phyloP scores from a whole-genome alignment of 345 rosid genomes.

The Alliaria petiolata region DNA sequence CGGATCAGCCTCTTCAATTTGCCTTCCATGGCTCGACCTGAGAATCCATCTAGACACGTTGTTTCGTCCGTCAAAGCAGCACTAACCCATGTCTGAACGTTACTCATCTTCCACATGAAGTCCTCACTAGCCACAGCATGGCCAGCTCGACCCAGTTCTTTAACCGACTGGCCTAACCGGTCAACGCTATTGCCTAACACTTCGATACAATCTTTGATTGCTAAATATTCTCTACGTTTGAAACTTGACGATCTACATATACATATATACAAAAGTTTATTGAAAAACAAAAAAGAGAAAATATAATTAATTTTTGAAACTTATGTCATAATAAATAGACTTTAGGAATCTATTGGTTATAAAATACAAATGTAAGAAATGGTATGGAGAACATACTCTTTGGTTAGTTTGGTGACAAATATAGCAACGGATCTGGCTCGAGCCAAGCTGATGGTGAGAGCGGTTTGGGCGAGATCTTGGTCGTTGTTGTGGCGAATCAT shows the following conservation, averaged over 20 bases:
- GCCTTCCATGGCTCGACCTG: constrained; percentile 48
- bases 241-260: constrained; percentile 34
- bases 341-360: neutral
- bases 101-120: constrained; percentile 77
- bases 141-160: constrained; percentile 57
- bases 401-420: constrained; percentile 46
- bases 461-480: constrained; percentile 59
- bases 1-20: constrained; percentile 50
- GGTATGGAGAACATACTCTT: constrained; percentile 30
- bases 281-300: neutral
- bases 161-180: constrained; percentile 54
- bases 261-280: neutral
- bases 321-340: neutral
- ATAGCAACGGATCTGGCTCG: constrained; percentile 51
- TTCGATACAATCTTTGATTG: constrained; percentile 71
- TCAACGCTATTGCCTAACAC: constrained; percentile 68
- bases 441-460: constrained; percentile 63
- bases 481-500: constrained; percentile 50
- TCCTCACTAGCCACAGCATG: constrained; percentile 35
- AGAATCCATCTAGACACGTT: constrained; percentile 78
- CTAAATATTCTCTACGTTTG: constrained; percentile 51
- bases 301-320: neutral
- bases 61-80: constrained; percentile 79
- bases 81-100: constrained; percentile 92
- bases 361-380: neutral